A percentile compares a stretch with the other conserved stretches of the same genome.
Evolutionary conservation across 179 eudicot genomes (phyloP).

Genomic region (Silene vulgaris): DNA sequence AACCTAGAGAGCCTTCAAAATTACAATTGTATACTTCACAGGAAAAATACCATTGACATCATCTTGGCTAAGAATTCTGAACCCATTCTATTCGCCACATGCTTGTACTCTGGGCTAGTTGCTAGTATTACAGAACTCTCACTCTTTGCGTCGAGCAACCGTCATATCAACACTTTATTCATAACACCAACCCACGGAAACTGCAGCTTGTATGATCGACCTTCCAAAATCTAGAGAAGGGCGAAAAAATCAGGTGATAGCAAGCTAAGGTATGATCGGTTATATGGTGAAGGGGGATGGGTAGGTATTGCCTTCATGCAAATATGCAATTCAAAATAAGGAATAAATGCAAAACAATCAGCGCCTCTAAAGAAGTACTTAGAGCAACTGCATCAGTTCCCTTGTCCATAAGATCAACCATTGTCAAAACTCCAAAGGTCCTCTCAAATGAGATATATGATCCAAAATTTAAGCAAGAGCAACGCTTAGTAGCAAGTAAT

Average conservation of each 20-base stretch:
- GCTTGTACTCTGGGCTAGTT: slow-evolving; percentile 78
- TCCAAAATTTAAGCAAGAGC: not conserved
- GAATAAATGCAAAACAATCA: slow-evolving; percentile 2
- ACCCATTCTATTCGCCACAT: slow-evolving; percentile 82
- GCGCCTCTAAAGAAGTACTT: slow-evolving; percentile 21
- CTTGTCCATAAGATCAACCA: slow-evolving; percentile 51
- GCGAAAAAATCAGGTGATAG: not conserved
- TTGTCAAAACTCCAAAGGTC: slow-evolving; percentile 51
- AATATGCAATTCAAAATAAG: not conserved
- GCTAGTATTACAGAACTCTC: slow-evolving; percentile 64
- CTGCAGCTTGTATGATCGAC: slow-evolving; percentile 69
- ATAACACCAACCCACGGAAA: slow-evolving; percentile 97
- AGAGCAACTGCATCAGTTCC: slow-evolving; percentile 54
- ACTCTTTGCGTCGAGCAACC: slow-evolving; percentile 79
- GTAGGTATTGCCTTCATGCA: not conserved
- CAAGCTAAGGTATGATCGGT: not conserved
- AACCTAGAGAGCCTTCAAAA: not conserved
- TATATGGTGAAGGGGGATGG: not conserved
- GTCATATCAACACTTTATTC: slow-evolving; percentile 92
- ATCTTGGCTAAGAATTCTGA: slow-evolving; percentile 88
- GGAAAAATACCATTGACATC: slow-evolving; percentile 59
- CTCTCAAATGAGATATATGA: slow-evolving; percentile 33
- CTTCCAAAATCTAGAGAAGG: slow-evolving; percentile 74
- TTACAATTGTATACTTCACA: not conserved
- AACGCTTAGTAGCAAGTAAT: not conserved